Percentiles rank a stretch among this genome's conserved stretches.
Evolutionary conservation across 2,329 filamentous ascomycete species (phyloP).

Genomic region (Alternaria burnsii): DNA sequence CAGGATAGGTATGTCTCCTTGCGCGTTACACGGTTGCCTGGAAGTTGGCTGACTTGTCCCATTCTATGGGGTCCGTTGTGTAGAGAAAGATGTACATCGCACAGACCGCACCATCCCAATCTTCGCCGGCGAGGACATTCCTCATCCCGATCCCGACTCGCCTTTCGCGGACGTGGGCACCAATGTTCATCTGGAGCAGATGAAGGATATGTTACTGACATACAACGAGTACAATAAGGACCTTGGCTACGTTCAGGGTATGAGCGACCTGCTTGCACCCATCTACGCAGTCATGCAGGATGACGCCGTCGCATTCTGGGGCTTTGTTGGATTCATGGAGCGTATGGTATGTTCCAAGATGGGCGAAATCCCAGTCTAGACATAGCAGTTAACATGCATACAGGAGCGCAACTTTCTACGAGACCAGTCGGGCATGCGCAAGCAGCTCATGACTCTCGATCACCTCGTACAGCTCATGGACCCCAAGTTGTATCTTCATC

Average conservation of each 20-base stretch:
- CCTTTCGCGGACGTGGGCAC: conserved; percentile 93
- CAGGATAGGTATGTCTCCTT: conserved; percentile 78
- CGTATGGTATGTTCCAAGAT: conserved; percentile 70
- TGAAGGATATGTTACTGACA: conserved; percentile 98
- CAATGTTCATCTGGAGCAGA: conserved; percentile 96
- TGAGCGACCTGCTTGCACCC: conserved; percentile 95
- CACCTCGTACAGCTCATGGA: conserved; percentile 98
- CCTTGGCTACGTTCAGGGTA: conserved; percentile 96
- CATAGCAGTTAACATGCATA: conserved; percentile 14
- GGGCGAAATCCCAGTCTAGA: too few species aligned
- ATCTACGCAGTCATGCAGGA: conserved; percentile 98
- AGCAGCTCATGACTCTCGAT: conserved; percentile 88
- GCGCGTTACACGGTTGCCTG: not conserved
- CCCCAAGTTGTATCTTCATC: conserved; percentile 88
- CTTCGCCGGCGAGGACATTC: conserved; percentile 94
- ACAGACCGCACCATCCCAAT: conserved; percentile 95
- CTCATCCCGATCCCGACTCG: conserved; percentile 94
- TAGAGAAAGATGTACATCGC: conserved; percentile 98
- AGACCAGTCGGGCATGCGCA: conserved; percentile 95
- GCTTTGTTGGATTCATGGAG: conserved; percentile 94
- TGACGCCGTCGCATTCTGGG: conserved; percentile 97
- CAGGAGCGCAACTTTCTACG: conserved; percentile 91
- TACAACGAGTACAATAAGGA: conserved; percentile 98
- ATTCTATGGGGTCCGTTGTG: conserved; percentile 62
- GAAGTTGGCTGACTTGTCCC: conserved; percentile 56